These are phyloP conservation scores for Amylocystis lapponica DNA, from an alignment of 768 basidiomycete genomes.

Conservation along the genomic window DNA sequence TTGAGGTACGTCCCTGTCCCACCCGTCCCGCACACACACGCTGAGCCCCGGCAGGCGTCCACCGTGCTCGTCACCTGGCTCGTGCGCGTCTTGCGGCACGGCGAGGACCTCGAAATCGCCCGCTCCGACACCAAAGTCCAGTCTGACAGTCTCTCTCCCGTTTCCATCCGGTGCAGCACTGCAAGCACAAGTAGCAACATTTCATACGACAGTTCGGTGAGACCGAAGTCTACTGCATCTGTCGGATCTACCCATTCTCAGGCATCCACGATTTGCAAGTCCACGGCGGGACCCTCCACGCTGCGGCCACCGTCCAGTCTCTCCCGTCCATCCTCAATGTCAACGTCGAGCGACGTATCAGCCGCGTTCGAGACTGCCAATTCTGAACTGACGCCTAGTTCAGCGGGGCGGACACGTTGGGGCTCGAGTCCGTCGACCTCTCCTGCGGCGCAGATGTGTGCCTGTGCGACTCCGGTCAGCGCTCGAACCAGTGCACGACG, in stretches of 20 bases:
- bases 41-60: too few relatives aligned
- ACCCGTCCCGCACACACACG: background rate
- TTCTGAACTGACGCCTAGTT: slow-evolving; percentile 29
- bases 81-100: slow-evolving; percentile 7
- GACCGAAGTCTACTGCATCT: slow-evolving; percentile 30
- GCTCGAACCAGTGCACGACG: slow-evolving; percentile 2
- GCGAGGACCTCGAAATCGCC: slow-evolving; percentile 8
- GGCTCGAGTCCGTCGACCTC: slow-evolving; percentile 27
- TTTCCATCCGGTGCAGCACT: slow-evolving; percentile 2
- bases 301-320: slow-evolving; percentile 23
- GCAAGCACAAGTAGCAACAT: too few relatives aligned
- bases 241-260: slow-evolving; percentile 30
- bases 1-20: slow-evolving; percentile 5
- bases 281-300: slow-evolving; percentile 17
- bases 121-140: too few relatives aligned
- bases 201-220: too few relatives aligned
- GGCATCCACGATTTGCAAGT: slow-evolving; percentile 34
- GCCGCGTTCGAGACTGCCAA: slow-evolving; percentile 43
- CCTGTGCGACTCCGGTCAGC: background rate
- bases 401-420: slow-evolving; percentile 26
- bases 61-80: slow-evolving; percentile 13
- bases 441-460: background rate
- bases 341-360: slow-evolving; percentile 34
- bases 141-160: slow-evolving; percentile 1
- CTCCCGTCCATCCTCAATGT: slow-evolving; percentile 24